Percentiles rank a stretch among this genome's conserved stretches.
Evolutionary conservation across 345 rosid genomes (phyloP).

Genomic region (Linum tenue): DNA sequence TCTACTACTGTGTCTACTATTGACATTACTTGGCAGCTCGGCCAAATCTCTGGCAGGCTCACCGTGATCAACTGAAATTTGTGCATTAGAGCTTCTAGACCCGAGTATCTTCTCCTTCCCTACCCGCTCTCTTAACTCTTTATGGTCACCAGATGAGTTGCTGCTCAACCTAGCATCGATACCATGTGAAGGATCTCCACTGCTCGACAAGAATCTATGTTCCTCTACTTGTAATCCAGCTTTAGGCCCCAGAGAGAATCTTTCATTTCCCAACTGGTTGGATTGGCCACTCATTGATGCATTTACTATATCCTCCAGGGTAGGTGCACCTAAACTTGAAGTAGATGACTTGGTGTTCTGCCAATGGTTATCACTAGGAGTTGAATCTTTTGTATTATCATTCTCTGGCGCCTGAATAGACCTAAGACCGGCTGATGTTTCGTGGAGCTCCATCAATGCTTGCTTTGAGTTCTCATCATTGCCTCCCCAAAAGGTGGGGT

Average conservation of each 20-base stretch:
- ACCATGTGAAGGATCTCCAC: constrained; percentile 14
- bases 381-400: constrained; percentile 18
- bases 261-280: constrained; percentile 19
- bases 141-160: constrained; percentile 20
- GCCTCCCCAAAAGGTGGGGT: background rate
- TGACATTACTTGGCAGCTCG: constrained; percentile 22
- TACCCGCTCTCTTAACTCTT: constrained; percentile 22
- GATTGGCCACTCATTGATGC: constrained; percentile 6
- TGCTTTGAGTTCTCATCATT: constrained; percentile 24
- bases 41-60: constrained; percentile 23
- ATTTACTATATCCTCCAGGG: background rate
- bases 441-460: background rate
- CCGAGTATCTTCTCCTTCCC: constrained; percentile 24
- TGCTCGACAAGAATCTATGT: constrained; percentile 25
- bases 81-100: constrained; percentile 20
- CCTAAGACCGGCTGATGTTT: no score
- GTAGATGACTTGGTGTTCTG: constrained; percentile 9
- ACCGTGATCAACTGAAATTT: constrained; percentile 29
- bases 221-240: constrained; percentile 27
- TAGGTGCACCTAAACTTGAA: constrained; percentile 7
- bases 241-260: constrained; percentile 16
- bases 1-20: constrained; percentile 18
- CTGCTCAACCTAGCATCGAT: constrained; percentile 20
- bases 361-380: constrained; percentile 13
- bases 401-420: constrained; percentile 12